These are phyloP conservation scores for Schizonepeta tenuifolia DNA, from an alignment of 257 asterid genomes.

Conservation along the genomic window DNA sequence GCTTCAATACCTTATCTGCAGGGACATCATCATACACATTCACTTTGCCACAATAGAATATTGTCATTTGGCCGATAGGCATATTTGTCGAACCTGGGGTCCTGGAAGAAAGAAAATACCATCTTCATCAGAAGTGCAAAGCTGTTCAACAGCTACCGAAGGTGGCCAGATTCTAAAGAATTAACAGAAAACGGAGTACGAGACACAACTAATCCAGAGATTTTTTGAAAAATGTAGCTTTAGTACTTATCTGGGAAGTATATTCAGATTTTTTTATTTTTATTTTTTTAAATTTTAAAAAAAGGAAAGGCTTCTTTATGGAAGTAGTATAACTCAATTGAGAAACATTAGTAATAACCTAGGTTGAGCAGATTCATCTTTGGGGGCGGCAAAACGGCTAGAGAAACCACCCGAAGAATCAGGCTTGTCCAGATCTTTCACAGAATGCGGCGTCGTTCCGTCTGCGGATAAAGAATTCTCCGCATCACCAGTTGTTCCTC, in stretches of 20 bases:
- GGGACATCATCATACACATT: conserved; percentile 92
- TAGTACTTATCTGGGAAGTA: not conserved
- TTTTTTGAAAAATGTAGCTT: not conserved
- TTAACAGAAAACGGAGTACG: not conserved
- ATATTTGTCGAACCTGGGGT: conserved; percentile 45
- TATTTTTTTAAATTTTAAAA: no score
- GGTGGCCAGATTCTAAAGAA: conserved; percentile 4
- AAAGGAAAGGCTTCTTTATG: not conserved
- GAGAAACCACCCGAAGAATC: conserved; percentile 50
- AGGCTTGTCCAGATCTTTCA: conserved; percentile 54
- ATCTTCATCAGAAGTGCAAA: conserved; percentile 23
- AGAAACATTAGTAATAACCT: conserved; percentile 48
- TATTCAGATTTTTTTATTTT: not conserved
- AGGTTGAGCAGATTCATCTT: conserved; percentile 55
- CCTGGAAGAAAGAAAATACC: conserved; percentile 48
- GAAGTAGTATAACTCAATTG: conserved; percentile 13
- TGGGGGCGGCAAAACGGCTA: conserved; percentile 48
- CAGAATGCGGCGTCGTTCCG: conserved; percentile 43
- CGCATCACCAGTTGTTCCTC: conserved; percentile 51
- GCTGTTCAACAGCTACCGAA: not conserved
- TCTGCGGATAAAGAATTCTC: conserved; percentile 60
- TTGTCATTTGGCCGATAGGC: conserved; percentile 82
- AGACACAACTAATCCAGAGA: conserved; percentile 6
- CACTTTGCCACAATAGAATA: conserved; percentile 88
- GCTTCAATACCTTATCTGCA: conserved; percentile 68